A percentile compares a stretch with the other conserved stretches of the same genome.
These are phyloP conservation scores for Solanum bukasovii DNA, from an alignment of 257 asterid species.

Conservation along the genomic window DNA sequence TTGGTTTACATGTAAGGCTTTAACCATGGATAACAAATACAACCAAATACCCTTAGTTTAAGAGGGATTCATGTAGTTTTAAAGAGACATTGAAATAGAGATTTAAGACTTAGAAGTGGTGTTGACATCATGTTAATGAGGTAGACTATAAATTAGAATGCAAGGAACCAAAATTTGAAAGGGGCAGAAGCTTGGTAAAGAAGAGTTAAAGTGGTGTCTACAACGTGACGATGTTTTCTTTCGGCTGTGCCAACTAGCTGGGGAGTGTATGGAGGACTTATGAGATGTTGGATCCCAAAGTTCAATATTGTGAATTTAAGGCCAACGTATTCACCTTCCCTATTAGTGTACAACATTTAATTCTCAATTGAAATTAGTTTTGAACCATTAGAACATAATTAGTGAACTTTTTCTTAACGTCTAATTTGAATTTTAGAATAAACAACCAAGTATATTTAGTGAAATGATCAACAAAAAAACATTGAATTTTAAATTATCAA, in stretches of 20 bases:
- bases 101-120: not conserved
- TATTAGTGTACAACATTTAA: not conserved
- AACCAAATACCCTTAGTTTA: not conserved
- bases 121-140: not conserved
- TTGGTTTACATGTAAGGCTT: not conserved
- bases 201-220: not conserved
- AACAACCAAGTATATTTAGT: not conserved
- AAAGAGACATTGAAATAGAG: not conserved
- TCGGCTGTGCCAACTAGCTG: not conserved
- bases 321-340: not conserved
- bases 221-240: not conserved
- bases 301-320: not conserved
- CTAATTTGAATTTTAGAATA: not conserved
- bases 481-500: not conserved
- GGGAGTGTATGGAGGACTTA: not conserved
- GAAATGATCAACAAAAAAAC: not conserved
- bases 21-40: not conserved
- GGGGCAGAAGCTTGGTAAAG: not conserved
- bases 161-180: not conserved
- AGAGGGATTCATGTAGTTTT: too few species aligned
- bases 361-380: not conserved
- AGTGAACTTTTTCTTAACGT: not conserved
- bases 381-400: not conserved
- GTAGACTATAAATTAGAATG: not conserved
- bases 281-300: not conserved